These are phyloP conservation scores for Sphaerulina musiva DNA, from an alignment of 2,329 filamentous ascomycete species.

Conservation along the genomic window DNA sequence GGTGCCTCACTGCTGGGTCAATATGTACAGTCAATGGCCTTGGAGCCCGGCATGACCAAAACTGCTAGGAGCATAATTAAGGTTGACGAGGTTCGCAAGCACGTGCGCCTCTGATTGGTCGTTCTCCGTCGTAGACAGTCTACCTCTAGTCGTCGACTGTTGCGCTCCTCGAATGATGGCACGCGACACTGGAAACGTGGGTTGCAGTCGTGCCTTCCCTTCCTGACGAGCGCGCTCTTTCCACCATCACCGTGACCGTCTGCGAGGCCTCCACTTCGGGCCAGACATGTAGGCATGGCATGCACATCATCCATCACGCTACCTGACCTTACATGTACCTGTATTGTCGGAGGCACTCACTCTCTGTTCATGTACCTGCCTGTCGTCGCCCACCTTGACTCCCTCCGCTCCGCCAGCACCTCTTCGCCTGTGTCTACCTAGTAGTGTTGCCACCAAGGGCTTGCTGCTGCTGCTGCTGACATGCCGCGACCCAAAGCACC, in stretches of 20 bases:
- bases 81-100: not conserved
- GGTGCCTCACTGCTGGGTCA: not conserved
- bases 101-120: constrained; percentile 7
- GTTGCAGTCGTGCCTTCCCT: not conserved
- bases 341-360: too few relatives aligned
- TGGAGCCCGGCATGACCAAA: not conserved
- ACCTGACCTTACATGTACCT: too few relatives aligned
- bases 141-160: not conserved
- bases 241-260: constrained; percentile 3
- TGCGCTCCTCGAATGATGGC: constrained; percentile 13
- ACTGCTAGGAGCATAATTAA: not conserved
- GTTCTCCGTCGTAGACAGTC: not conserved
- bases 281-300: not conserved
- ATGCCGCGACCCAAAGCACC: constrained; percentile 64
- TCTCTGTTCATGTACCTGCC: not conserved
- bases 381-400: constrained; percentile 24
- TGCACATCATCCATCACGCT: not conserved
- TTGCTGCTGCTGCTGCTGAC: not conserved
- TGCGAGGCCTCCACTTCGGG: constrained; percentile 11
- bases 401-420: constrained; percentile 20
- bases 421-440: not conserved
- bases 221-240: not conserved
- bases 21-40: not conserved
- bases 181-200: constrained; percentile 17
- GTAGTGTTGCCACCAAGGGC: not conserved